Conservation (phyloP, 495 filamentous ascomycete genomes). For the Tetracladium marchalianum region DNA sequence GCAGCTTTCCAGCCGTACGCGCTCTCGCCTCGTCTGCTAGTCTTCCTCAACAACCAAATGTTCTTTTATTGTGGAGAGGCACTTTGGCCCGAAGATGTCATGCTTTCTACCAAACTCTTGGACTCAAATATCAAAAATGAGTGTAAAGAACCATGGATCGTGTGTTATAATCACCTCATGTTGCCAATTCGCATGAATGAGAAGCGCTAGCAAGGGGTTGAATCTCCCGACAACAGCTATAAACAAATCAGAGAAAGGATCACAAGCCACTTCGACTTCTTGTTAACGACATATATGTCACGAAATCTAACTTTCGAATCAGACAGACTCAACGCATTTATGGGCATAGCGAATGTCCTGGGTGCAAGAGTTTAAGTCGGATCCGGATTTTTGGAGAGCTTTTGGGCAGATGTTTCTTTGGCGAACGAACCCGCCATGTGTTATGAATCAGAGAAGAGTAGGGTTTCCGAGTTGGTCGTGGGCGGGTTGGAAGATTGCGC, state of each 20-base stretch:
- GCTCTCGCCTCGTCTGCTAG: conserved; percentile 20
- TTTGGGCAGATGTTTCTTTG: not conserved
- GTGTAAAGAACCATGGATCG: no score
- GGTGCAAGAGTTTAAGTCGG: not conserved
- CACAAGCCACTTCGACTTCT: not conserved
- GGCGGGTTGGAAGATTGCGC: not conserved
- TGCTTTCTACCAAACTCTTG: no score
- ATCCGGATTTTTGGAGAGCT: not conserved
- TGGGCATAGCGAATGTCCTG: not conserved
- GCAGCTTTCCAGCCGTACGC: conserved; percentile 26
- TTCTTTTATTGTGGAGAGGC: conserved; percentile 19
- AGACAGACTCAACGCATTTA: not conserved
- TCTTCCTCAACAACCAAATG: conserved; percentile 18
- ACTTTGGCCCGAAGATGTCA: not conserved
- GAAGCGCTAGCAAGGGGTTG: not conserved
- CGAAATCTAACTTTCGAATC: not conserved
- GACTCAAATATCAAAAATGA: no score
- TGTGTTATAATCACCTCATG: no score
- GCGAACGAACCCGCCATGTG: not conserved
- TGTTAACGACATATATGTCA: not conserved
- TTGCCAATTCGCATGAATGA: not conserved
- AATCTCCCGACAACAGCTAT: not conserved
- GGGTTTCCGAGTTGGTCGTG: not conserved
- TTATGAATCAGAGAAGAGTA: not conserved
- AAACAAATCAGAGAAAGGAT: not conserved